Evolutionary conservation across 306 rosid genomes (phyloP), one percentile per base, ranked within the genome.

Genomic region (Medicago ruthenica): DNA sequence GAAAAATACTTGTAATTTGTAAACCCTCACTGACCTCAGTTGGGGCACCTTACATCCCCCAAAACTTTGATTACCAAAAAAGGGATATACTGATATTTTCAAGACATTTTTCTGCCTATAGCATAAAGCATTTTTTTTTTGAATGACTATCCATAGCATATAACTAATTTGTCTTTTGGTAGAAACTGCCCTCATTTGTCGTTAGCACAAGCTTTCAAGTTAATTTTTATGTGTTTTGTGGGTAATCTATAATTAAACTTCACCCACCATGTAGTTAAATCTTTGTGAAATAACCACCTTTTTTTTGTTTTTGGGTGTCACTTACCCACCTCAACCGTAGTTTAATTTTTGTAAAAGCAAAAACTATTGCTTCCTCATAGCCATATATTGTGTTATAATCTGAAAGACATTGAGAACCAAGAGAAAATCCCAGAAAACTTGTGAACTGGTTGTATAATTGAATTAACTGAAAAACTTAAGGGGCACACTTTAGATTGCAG

Each of bases 11-110:
- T 44, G 62, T 20, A 18, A 27, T 68, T 20, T 55, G 9, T 55
- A 40, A 42, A 41, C 3, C 21, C 45, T 66, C 58, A n/a, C 44
- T 76, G 67, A 55, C 48, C 57, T 54, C 45, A 8, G 44, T 66
- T 37, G 24, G 74, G 58, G 45, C 15, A 16, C 3, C 21, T 16
- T 31, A 27, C 18, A 37, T 16, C 58, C 9, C 4, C 22, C 4
- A 20, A 75, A 41, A 13, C 21, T 53, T 67, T 67, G 14, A 54
- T 67, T 14, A 24, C 58, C 55, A 2, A 31, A 5, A 66, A 51
- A 51, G 5, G 22, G 21, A 16, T n/a, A 16, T 53, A 53, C 44
- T 76, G 50, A 77, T 36, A 57, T 44, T 8, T 36, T 64, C 4
- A 37, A 3, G 73, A 21, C 21, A 34, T 77, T 45, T 78, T 17